These are phyloP conservation scores for Penicillium simplicissimum DNA, from an alignment of 495 filamentous ascomycete species.

Conservation along the genomic window DNA sequence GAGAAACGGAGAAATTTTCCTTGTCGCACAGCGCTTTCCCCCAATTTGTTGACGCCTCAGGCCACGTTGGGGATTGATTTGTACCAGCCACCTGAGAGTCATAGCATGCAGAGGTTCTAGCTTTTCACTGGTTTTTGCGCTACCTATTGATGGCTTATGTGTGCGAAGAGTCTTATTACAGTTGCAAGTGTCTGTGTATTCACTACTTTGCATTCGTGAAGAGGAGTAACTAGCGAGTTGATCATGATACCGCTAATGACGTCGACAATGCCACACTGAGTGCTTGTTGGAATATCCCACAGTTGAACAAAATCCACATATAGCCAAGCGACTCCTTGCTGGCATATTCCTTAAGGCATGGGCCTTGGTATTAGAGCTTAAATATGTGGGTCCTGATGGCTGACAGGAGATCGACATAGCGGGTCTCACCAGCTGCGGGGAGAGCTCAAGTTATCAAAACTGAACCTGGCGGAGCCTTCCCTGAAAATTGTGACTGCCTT, in stretches of 20 bases:
- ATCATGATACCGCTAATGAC: neutral
- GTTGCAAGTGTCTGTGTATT: too few species aligned
- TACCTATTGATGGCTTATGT: too few species aligned
- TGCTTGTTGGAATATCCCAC: neutral
- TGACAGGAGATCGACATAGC: conserved; percentile 4
- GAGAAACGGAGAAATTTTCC: too few species aligned
- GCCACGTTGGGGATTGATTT: too few species aligned
- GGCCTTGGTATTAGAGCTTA: neutral
- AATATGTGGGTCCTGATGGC: neutral
- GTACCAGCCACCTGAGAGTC: too few species aligned
- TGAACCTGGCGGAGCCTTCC: neutral
- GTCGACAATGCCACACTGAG: neutral
- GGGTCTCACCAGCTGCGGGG: neutral
- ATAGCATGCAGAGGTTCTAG: too few species aligned
- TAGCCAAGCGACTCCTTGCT: neutral
- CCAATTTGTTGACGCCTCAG: too few species aligned
- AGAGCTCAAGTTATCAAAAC: neutral
- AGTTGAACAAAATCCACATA: neutral
- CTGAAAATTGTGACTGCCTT: neutral
- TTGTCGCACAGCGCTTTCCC: too few species aligned
- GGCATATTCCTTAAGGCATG: neutral
- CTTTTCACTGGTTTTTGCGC: too few species aligned
- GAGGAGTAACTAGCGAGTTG: too few species aligned
- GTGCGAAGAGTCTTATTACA: too few species aligned
- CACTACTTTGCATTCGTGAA: too few species aligned